Evolutionary conservation across 208 protist species (phyloP).

Genomic region (Trypanosoma cruzi): DNA sequence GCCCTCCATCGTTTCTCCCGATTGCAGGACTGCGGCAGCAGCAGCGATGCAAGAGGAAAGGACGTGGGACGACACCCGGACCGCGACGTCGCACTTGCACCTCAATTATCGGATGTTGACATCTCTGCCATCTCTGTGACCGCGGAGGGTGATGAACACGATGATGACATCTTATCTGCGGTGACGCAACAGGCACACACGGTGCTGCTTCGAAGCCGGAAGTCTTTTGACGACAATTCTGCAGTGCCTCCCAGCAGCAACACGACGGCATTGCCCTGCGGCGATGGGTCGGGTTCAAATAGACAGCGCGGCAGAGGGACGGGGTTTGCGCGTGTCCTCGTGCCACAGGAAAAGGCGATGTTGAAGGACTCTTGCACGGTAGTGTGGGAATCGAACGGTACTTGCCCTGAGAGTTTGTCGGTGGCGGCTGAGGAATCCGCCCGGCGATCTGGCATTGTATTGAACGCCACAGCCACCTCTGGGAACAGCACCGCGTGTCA

Average conservation of each 20-base stretch:
- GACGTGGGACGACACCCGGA: not conserved
- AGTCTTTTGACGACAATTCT: not conserved
- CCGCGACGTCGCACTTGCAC: not conserved
- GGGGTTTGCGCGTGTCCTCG: not conserved
- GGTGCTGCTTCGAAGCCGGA: not conserved
- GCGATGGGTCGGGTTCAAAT: not conserved
- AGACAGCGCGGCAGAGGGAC: not conserved
- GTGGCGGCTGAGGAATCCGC: not conserved
- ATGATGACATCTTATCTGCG: not conserved
- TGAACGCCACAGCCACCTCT: not conserved
- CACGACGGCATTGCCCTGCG: conserved; percentile 16
- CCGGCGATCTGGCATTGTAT: not conserved
- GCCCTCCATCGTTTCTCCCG: conserved; percentile 16
- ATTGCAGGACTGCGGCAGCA: not conserved
- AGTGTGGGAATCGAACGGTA: not conserved
- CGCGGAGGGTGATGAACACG: conserved; percentile 8
- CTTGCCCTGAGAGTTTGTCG: not conserved
- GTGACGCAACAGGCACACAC: not conserved
- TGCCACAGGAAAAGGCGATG: not conserved
- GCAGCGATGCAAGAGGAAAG: not conserved
- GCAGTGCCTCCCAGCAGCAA: conserved; percentile 3
- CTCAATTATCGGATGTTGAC: conserved; percentile 7
- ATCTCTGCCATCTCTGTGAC: conserved; percentile 27
- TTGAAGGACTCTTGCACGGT: not conserved
- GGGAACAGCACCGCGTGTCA: not conserved